phyloP scores from a whole-genome alignment of 2,329 filamentous ascomycete species.

The Cercospora sesami region DNA sequence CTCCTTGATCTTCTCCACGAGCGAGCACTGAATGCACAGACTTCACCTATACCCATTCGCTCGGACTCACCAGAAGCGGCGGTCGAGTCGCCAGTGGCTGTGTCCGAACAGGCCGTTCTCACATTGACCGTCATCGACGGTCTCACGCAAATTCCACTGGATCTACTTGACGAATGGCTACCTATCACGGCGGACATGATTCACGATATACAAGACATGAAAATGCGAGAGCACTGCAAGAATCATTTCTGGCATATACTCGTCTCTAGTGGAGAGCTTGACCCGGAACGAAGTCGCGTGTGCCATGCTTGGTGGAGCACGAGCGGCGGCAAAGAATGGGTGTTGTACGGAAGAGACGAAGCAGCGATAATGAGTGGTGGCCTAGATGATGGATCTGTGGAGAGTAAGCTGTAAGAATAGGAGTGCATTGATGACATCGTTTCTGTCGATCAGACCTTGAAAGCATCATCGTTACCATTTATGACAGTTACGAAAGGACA shows the following conservation, averaged over 20 bases:
- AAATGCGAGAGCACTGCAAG: constrained; percentile 64
- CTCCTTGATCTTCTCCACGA: constrained; percentile 76
- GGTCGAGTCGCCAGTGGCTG: constrained; percentile 32
- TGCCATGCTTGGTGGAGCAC: constrained; percentile 86
- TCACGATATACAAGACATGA: constrained; percentile 61
- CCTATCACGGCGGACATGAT: constrained; percentile 68
- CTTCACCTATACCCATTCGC: constrained; percentile 43
- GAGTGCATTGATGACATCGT: background rate
- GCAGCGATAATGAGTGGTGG: constrained; percentile 57
- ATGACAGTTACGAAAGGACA: background rate
- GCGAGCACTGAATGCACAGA: constrained; percentile 59
- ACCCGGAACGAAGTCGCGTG: constrained; percentile 75
- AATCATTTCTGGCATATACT: constrained; percentile 77
- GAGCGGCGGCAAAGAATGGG: constrained; percentile 58
- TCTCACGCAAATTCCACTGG: constrained; percentile 69
- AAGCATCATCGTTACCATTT: background rate
- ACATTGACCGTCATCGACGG: constrained; percentile 77
- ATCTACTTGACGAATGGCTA: constrained; percentile 77
- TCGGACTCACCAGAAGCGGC: constrained; percentile 40
- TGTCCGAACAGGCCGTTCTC: constrained; percentile 79
- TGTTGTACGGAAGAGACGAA: constrained; percentile 50
- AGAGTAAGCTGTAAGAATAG: constrained; percentile 23
- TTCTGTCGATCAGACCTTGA: constrained; percentile 1
- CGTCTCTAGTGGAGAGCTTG: constrained; percentile 74
- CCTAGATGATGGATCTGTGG: constrained; percentile 9